Evolutionary conservation across 2,329 filamentous ascomycete genomes (phyloP), one percentile per base, ranked within the genome.

Genomic region (Torrubiella hemipterigena): DNA sequence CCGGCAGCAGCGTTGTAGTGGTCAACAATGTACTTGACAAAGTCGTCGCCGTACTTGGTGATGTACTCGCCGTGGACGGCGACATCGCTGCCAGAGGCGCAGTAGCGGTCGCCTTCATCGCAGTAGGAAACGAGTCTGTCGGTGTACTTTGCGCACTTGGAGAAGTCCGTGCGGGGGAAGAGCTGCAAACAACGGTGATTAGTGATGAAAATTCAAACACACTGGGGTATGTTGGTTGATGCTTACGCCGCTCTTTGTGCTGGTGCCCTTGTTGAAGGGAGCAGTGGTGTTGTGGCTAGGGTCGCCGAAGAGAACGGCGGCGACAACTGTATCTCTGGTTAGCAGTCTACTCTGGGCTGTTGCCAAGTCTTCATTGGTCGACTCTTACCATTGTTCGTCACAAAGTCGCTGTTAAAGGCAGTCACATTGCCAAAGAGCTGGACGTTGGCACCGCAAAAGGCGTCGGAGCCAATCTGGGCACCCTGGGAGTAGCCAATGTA

Each of bases 401-500:
- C 43, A 4, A 51, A 27, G 3, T 44, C 36, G 2, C 38, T 31
- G 2, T 43, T 24, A 23, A 61, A 36, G 3, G 50, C 35, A 9
- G 41, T 41, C 13, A 41, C 37, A 9, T 42, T 40, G 17, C 44
- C 44, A 31, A 56, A 56, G 17, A 33, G 27, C 1, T 32, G 39
- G 14, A 49, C 52, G 12, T 41, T 38, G 13, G 47, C 47, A 3
- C 59, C 59, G 38, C 59, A 63, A 26, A 63, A 43, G 7, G 48
- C 44, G 21, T 63, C 56, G 25, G 42, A 42, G 2, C 49, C 35
- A 20, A 62, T 41, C 20, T 63, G 58, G 0, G 56, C 58, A 20
- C 59, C 59, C 51, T 59, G 59, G 3, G 59, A 63, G 36, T 56
- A 63, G 2, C 58, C 59, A 27, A 63, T 29, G 18, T 63, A 39